Evolutionary conservation across 306 rosid species (phyloP), one percentile per base, ranked within the genome.

Genomic region (Glycine latifolia): DNA sequence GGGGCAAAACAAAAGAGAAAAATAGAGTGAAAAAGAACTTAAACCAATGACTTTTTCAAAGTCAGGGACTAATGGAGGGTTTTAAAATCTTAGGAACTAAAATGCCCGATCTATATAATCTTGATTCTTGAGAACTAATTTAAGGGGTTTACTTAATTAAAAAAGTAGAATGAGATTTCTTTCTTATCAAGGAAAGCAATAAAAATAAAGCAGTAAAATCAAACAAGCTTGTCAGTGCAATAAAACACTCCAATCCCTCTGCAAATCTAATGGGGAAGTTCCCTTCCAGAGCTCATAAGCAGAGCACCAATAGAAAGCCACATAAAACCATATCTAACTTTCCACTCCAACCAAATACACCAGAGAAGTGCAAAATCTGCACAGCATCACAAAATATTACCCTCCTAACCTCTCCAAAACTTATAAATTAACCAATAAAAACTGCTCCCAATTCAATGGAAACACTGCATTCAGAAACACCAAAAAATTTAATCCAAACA

Each of bases 361-460:
- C 65, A 71, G 63, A 35, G 31, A 16, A 47, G 53, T 47, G 20
- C 31, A 46, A 58, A 60, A 58, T 48, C 62, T 10, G 70, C 65
- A 65, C 50, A 70, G 7, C n/a, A 53, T 6, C 56, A 66, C 33
- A 71, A 71, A 70, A 44, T 60, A 59, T 70, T 41, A 47, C 49
- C 73, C 75, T 43, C 67, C 41, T 20, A 15, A 43, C 58, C 20
- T 62, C 39, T 77, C 73, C 80, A 72, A 78, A 78, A 48, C 56
- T 26, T 63, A 60, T 55, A 47, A 67, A 67, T 74, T 76, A 84
- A 74, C 56, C 71, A 79, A 79, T 47, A 58, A 39, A 54, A 76
- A 60, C 41, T 74, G 61, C 72, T 58, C 53, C 74, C 49, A 79
- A 79, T 55, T 79, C 67, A 15, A 75, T 44, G 61, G 55, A 80